phyloP scores from a whole-genome alignment of 805 yeast genomes.

The Deakozyma indianensis region DNA sequence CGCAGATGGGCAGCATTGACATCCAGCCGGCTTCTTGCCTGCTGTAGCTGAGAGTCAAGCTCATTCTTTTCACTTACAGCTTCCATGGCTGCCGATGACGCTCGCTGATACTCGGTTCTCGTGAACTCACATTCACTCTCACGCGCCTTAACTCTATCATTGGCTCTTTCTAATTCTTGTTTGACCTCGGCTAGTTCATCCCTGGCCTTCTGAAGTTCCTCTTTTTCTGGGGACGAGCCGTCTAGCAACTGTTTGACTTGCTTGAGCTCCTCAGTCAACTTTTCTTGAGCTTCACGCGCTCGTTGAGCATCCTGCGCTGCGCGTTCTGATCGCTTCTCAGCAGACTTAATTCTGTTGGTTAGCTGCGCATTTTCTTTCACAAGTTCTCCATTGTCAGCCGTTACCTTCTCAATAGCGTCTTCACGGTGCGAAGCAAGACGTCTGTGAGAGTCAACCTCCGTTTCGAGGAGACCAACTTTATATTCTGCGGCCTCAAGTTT shows the following conservation, averaged over 20 bases:
- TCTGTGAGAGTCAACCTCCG: conserved; percentile 35
- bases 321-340: conserved; percentile 16
- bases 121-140: conserved; percentile 49
- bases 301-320: conserved; percentile 10
- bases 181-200: conserved; percentile 29
- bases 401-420: conserved; percentile 29
- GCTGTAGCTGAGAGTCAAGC: conserved; percentile 12
- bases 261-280: conserved; percentile 18
- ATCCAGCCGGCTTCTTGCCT: conserved; percentile 10
- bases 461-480: conserved; percentile 28
- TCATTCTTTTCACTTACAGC: conserved; percentile 17
- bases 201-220: conserved; percentile 25
- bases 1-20: conserved; percentile 16
- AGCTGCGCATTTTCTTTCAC: conserved; percentile 30
- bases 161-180: conserved; percentile 29
- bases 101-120: conserved; percentile 17
- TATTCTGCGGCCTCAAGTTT: conserved; percentile 35
- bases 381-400: conserved; percentile 32
- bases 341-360: conserved; percentile 10
- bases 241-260: conserved; percentile 13
- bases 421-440: conserved; percentile 27
- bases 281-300: conserved; percentile 14
- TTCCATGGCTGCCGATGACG: conserved; percentile 17
- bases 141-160: conserved; percentile 32
- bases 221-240: conserved; percentile 12